Evolutionary conservation across 352 stramenopile species (phyloP).

Genomic region (Aphanomyces cochlioides): DNA sequence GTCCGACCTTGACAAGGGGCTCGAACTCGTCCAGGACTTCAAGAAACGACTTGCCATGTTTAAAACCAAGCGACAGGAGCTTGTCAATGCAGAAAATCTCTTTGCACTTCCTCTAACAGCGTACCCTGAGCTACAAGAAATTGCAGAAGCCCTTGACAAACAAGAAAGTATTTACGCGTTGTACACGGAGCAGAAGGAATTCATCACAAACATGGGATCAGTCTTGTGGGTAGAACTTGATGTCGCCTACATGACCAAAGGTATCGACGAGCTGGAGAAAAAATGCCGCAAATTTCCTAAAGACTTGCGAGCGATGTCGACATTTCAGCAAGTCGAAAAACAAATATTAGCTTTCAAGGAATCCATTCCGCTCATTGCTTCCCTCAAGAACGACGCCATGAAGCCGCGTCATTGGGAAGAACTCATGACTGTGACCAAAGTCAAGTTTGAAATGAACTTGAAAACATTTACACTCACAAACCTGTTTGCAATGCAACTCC

Average conservation of each 20-base stretch:
- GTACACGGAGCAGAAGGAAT: slow-evolving; percentile 92
- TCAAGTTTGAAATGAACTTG: slow-evolving; percentile 90
- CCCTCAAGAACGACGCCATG: slow-evolving; percentile 92
- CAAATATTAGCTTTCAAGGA: slow-evolving; percentile 92
- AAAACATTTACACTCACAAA: slow-evolving; percentile 91
- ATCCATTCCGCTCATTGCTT: slow-evolving; percentile 91
- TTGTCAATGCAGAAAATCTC: slow-evolving; percentile 93
- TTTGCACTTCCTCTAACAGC: slow-evolving; percentile 90
- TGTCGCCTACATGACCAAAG: slow-evolving; percentile 86
- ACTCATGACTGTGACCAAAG: slow-evolving; percentile 85
- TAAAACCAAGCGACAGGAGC: slow-evolving; percentile 75
- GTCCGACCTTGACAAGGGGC: slow-evolving; percentile 82
- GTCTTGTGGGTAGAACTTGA: slow-evolving; percentile 94
- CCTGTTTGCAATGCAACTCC: slow-evolving; percentile 91
- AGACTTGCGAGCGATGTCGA: slow-evolving; percentile 86
- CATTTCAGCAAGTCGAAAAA: slow-evolving; percentile 89
- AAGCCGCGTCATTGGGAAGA: slow-evolving; percentile 90
- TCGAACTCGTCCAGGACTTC: slow-evolving; percentile 86
- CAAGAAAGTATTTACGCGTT: slow-evolving; percentile 88
- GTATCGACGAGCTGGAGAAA: slow-evolving; percentile 92
- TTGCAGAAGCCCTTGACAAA: slow-evolving; percentile 82
- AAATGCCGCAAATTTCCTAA: slow-evolving; percentile 88
- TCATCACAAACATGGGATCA: slow-evolving; percentile 81
- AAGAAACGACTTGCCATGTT: slow-evolving; percentile 72
- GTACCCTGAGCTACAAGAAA: slow-evolving; percentile 87